A percentile compares a stretch with the other conserved stretches of the same genome.
phyloP scores from a whole-genome alignment of 495 filamentous ascomycete genomes.

The Tetracladium setigerum region DNA sequence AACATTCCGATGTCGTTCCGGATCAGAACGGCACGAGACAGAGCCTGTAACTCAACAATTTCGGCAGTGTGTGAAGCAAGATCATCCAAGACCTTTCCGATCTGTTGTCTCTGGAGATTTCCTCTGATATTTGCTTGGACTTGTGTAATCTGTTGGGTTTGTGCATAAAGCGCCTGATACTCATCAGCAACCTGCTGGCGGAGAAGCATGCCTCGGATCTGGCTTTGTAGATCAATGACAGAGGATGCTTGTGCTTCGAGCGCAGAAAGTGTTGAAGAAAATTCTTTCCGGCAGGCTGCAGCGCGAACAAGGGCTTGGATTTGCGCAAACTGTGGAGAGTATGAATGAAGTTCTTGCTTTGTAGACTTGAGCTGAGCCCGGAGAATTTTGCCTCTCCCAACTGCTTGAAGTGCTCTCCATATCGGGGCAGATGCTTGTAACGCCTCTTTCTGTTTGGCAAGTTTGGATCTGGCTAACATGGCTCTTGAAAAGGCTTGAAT shows the following conservation, averaged over 20 bases:
- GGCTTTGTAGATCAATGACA: constrained; percentile 37
- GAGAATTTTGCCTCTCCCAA: constrained; percentile 41
- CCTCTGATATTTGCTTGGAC: constrained; percentile 71
- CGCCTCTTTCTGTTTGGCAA: constrained; percentile 29
- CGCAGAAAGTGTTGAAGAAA: constrained; percentile 32
- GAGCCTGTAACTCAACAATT: constrained; percentile 60
- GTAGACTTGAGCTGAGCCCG: constrained; percentile 32
- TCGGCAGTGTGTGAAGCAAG: constrained; percentile 49
- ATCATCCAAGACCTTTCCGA: constrained; percentile 43
- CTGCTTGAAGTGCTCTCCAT: constrained; percentile 36
- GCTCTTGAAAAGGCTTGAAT: constrained; percentile 31
- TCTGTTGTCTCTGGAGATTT: constrained; percentile 43
- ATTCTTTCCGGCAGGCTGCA: constrained; percentile 38
- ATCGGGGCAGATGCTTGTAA: constrained; percentile 19
- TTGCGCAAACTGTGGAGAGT: constrained; percentile 29
- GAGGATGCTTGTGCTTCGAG: constrained; percentile 32
- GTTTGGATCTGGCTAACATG: constrained; percentile 33
- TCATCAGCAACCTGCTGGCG: constrained; percentile 38
- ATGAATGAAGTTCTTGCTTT: constrained; percentile 28
- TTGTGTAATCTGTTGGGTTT: constrained; percentile 48
- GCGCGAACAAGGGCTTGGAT: constrained; percentile 48
- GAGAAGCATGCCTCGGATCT: constrained; percentile 45
- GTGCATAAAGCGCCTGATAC: constrained; percentile 48
- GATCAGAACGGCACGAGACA: constrained; percentile 70
- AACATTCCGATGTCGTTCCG: constrained; percentile 61